Percentiles rank a stretch among this genome's conserved stretches.
Evolutionary conservation across 306 rosid species (phyloP).

Genomic region (Astragalus glycyphyllos): DNA sequence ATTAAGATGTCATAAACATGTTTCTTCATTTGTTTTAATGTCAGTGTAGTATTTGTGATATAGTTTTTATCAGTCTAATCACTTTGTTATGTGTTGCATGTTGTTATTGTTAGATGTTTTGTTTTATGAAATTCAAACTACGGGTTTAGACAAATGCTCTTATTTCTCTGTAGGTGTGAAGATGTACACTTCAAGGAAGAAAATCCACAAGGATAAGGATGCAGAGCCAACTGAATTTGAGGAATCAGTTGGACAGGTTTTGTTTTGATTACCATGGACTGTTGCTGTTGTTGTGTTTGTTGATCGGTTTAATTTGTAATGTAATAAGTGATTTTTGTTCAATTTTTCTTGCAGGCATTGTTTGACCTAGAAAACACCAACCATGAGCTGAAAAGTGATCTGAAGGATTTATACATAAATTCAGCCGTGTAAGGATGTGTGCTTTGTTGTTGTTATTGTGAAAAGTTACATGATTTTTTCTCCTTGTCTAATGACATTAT

Average conservation of each 20-base stretch:
- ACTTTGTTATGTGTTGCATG: background rate
- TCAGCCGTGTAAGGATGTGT: constrained; percentile 70
- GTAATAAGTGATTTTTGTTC: background rate
- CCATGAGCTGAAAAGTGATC: constrained; percentile 84
- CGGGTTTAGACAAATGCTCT: background rate
- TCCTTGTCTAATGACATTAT: background rate
- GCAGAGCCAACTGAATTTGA: constrained; percentile 74
- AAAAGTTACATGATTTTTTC: background rate
- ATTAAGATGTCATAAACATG: background rate
- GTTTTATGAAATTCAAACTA: background rate
- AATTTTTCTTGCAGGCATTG: constrained; percentile 55
- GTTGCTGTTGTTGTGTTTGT: background rate
- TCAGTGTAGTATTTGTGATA: background rate
- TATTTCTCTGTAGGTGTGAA: constrained; percentile 42
- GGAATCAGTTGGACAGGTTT: constrained; percentile 80
- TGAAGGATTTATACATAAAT: constrained; percentile 88
- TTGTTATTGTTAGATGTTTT: background rate
- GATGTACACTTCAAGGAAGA: constrained; percentile 75
- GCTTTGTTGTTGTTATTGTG: background rate
- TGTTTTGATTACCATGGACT: background rate
- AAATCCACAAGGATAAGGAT: constrained; percentile 73
- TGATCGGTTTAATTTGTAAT: background rate
- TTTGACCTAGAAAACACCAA: constrained; percentile 83
- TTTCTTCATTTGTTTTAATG: background rate
- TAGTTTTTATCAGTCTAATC: background rate